phyloP scores from a whole-genome alignment of 257 asterid genomes.

The Solanum rostratum region DNA sequence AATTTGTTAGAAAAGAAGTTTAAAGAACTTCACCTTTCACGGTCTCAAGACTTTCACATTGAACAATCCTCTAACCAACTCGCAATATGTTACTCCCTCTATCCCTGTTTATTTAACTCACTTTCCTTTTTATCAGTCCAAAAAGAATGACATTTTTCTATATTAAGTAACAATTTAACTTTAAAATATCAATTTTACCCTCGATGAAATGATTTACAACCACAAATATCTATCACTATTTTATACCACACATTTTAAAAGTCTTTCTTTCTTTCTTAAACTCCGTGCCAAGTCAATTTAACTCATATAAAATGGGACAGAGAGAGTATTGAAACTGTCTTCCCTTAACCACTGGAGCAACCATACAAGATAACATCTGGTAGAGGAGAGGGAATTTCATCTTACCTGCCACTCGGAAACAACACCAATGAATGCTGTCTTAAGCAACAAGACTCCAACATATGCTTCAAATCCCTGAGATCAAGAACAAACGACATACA shows the following conservation, averaged over 20 bases:
- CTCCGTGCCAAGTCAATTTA: too few relatives aligned
- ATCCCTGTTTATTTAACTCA: too few relatives aligned
- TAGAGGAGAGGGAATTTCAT: not conserved
- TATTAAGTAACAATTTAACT: too few relatives aligned
- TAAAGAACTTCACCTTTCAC: not conserved
- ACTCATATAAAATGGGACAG: too few relatives aligned
- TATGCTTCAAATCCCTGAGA: slow-evolving; percentile 87
- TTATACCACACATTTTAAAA: too few relatives aligned
- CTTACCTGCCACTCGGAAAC: slow-evolving; percentile 89
- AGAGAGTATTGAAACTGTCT: not conserved
- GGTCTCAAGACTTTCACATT: not conserved
- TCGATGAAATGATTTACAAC: too few relatives aligned
- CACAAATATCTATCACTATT: too few relatives aligned
- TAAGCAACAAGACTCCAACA: slow-evolving; percentile 74
- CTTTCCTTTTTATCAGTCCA: too few relatives aligned
- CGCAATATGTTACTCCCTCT: not conserved
- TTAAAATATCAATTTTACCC: too few relatives aligned
- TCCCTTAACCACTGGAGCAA: not conserved
- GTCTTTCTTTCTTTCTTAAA: too few relatives aligned
- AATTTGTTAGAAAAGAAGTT: not conserved
- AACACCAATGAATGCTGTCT: slow-evolving; percentile 63
- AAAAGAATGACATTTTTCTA: too few relatives aligned
- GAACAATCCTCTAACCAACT: not conserved
- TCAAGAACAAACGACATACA: not conserved
- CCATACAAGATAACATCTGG: not conserved